Base-by-base conservation (phyloP, 495 filamentous ascomycete species). In the Penicillium manginii region DNA sequence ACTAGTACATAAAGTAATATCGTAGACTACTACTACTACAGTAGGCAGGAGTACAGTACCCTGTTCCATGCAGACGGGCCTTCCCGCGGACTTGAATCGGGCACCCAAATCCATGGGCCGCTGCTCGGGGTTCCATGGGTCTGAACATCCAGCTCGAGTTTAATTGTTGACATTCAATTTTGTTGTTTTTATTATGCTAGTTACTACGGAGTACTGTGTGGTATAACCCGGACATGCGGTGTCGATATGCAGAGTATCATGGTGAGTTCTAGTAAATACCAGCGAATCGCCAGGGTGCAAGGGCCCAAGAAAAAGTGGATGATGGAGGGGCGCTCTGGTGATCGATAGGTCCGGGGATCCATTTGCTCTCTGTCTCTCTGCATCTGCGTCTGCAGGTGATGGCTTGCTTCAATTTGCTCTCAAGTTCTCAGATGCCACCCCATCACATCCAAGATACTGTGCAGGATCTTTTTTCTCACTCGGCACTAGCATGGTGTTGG, bases 281-380 rank as follows among this genome's bases (percentile, higher is more conserved):
- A 29, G 26, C 26, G 26, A 29, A 29, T 29, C 26, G 26, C 26
- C 26, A 29, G 12, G 33, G 59, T 42, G 33, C 50, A 54, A 39
- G 33, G 33, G 23, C 49, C 52, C 50, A 5, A 4, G 7, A 12
- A 37, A 37, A 37, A 37, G 35, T 37, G 17, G 52, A 33, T 53
- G 55, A 56, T 64, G 64, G 64, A 67, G 64, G 64, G 64, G 64
- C 26, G 40, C 19, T 29, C 52, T 54, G 11, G 58, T 61, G 56
- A 61, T 64, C 64, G 61, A 67, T 67, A 67, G 64, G 64, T 45
- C 49, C 22, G 54, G 31, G 19, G 9, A 14, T 35, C 26, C 6
- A 29, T 29, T 29, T 29, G 26, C 2, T 29, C 26, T 29, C 26
- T 37, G 8, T 37, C 8, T 3, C 15, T 12, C 4, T 37, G 35